phyloP scores from a whole-genome alignment of 2,329 filamentous ascomycete species.

The Cladosporium oxysporum region DNA sequence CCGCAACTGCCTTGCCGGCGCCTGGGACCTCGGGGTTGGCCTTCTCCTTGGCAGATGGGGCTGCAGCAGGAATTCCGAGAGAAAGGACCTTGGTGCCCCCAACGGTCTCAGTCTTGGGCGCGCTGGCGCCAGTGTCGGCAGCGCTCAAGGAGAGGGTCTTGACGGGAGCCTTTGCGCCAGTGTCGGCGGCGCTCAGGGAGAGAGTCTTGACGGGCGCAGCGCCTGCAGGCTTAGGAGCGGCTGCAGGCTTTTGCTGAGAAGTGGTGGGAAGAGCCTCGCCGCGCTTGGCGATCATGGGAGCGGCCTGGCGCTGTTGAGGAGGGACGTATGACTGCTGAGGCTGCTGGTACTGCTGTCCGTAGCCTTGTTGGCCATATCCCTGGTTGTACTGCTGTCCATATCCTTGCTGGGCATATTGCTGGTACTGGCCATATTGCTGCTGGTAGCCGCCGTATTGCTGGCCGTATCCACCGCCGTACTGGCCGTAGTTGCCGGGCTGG shows the following conservation, averaged over 20 bases:
- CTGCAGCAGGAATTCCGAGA: slow-evolving; percentile 51
- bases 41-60: slow-evolving; percentile 53
- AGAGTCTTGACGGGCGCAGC: slow-evolving; percentile 51
- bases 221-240: slow-evolving; percentile 44
- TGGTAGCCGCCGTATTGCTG: slow-evolving; percentile 29
- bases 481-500: slow-evolving; percentile 39
- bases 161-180: slow-evolving; percentile 54
- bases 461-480: slow-evolving; percentile 37
- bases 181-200: slow-evolving; percentile 60
- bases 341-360: slow-evolving; percentile 45
- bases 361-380: slow-evolving; percentile 43
- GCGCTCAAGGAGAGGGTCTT: slow-evolving; percentile 63
- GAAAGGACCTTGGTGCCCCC: slow-evolving; percentile 70
- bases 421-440: slow-evolving; percentile 42
- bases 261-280: slow-evolving; percentile 53
- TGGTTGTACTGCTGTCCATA: slow-evolving; percentile 45
- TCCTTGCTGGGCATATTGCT: slow-evolving; percentile 32
- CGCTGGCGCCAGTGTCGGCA: slow-evolving; percentile 48
- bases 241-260: slow-evolving; percentile 48
- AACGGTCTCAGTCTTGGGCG: slow-evolving; percentile 57
- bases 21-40: slow-evolving; percentile 54
- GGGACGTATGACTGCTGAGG: slow-evolving; percentile 52
- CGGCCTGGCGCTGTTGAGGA: slow-evolving; percentile 53
- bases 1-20: slow-evolving; percentile 79
- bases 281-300: slow-evolving; percentile 66